These are phyloP conservation scores for Linum usitatissimum DNA, from an alignment of 345 rosid species.

Conservation along the genomic window DNA sequence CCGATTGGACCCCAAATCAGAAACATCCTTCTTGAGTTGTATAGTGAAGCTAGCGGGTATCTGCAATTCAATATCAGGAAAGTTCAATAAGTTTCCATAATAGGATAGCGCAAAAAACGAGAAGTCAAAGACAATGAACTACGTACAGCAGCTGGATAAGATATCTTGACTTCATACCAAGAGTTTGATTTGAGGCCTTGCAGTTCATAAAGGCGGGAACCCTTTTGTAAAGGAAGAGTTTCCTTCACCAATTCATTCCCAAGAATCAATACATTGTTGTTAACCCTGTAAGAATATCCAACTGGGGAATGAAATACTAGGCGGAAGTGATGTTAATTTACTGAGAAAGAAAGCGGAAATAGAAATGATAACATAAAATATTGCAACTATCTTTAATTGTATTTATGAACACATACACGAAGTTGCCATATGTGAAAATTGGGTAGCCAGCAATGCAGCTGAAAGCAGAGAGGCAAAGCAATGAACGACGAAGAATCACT, in stretches of 20 bases:
- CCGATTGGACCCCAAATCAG: conserved; percentile 19
- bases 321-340: background rate
- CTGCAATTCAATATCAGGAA: conserved; percentile 18
- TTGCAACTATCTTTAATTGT: too few species aligned
- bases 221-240: conserved; percentile 41
- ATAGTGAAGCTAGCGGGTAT: conserved; percentile 64
- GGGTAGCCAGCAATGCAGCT: background rate
- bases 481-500: background rate
- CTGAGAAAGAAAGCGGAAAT: background rate
- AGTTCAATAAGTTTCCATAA: conserved; percentile 8
- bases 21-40: conserved; percentile 40
- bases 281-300: conserved; percentile 21
- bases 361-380: too few species aligned
- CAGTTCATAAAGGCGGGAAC: conserved; percentile 49
- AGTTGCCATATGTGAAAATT: background rate
- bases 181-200: conserved; percentile 54
- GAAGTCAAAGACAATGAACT: conserved; percentile 8
- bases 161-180: conserved; percentile 98
- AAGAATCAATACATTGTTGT: conserved; percentile 31
- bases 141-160: conserved; percentile 97
- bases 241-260: conserved; percentile 68
- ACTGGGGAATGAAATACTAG: background rate
- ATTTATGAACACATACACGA: background rate
- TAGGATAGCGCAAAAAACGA: conserved; percentile 10
- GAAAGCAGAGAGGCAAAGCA: background rate